phyloP scores from a whole-genome alignment of 768 basidiomycete species.

The Crepidotus variabilis region DNA sequence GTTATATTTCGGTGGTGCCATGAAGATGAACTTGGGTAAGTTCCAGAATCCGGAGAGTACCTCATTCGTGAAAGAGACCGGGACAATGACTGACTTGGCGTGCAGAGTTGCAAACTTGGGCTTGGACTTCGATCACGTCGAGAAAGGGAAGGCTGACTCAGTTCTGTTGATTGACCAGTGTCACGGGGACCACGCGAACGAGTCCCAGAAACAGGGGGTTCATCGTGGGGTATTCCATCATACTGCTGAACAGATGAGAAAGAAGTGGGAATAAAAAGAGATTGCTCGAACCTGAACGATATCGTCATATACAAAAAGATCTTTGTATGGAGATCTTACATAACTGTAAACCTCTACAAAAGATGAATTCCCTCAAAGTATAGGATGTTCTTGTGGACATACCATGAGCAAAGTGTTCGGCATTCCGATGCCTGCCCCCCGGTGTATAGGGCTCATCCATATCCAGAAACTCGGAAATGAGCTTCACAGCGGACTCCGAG shows the following conservation, averaged over 20 bases:
- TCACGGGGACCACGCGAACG: not conserved
- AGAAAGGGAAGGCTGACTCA: not conserved
- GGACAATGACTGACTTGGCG: conserved; percentile 24
- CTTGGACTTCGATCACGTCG: conserved; percentile 1
- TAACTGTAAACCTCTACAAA: conserved; percentile 83
- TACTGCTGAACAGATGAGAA: conserved; percentile 41
- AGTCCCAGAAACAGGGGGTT: conserved; percentile 28
- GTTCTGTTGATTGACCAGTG: not conserved
- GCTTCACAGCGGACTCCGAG: conserved; percentile 79
- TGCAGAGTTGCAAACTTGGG: not conserved
- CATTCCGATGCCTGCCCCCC: conserved; percentile 59
- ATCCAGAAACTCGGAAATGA: conserved; percentile 87
- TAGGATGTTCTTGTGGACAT: conserved; percentile 16
- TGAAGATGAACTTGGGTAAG: not conserved
- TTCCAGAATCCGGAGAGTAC: conserved; percentile 14
- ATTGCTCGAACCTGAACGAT: conserved; percentile 63
- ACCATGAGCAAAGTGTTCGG: conserved; percentile 96
- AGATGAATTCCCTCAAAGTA: not conserved
- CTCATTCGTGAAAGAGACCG: conserved; percentile 32
- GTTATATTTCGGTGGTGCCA: not conserved
- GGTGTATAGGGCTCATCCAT: conserved; percentile 57
- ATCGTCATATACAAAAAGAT: conserved; percentile 78
- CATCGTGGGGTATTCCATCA: conserved; percentile 42
- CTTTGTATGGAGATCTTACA: conserved; percentile 83
- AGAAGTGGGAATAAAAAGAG: conserved; percentile 1